Evolutionary conservation across 2,329 filamentous ascomycete genomes (phyloP).

Genomic region (Colletotrichum agaves): DNA sequence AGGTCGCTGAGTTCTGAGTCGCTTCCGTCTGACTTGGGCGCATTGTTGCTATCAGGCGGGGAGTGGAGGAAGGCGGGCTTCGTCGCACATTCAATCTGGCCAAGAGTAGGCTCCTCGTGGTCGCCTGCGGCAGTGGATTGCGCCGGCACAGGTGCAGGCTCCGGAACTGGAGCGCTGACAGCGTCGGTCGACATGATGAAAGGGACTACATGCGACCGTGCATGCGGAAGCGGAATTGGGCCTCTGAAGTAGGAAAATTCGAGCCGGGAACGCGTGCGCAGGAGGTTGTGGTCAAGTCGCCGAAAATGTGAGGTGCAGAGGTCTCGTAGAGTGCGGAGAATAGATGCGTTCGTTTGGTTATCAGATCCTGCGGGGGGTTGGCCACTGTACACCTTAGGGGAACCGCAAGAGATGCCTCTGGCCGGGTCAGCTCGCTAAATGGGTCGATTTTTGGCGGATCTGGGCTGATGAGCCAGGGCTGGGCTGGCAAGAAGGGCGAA

Average conservation of each 20-base stretch:
- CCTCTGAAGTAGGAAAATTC: background rate
- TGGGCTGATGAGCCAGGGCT: slow-evolving; percentile 41
- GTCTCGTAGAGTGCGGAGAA: slow-evolving; percentile 36
- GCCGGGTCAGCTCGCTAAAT: slow-evolving; percentile 35
- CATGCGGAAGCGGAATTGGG: slow-evolving; percentile 27
- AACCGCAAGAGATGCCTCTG: slow-evolving; percentile 26
- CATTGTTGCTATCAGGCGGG: slow-evolving; percentile 72
- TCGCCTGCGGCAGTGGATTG: slow-evolving; percentile 40
- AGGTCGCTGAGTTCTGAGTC: slow-evolving; percentile 76
- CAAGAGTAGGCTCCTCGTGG: slow-evolving; percentile 40
- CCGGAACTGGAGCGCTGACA: slow-evolving; percentile 59
- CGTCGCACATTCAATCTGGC: slow-evolving; percentile 49
- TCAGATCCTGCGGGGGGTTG: slow-evolving; percentile 38
- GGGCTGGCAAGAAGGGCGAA: slow-evolving; percentile 21
- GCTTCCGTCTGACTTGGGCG: slow-evolving; percentile 67
- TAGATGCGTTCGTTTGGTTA: slow-evolving; percentile 38
- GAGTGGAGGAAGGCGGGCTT: slow-evolving; percentile 67
- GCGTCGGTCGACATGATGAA: slow-evolving; percentile 66
- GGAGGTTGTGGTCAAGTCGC: slow-evolving; percentile 26
- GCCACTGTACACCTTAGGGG: slow-evolving; percentile 37
- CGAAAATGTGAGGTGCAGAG: slow-evolving; percentile 37
- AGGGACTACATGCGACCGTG: slow-evolving; percentile 57
- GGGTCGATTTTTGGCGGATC: slow-evolving; percentile 42
- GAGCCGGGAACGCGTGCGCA: slow-evolving; percentile 4
- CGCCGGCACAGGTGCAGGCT: slow-evolving; percentile 44